phyloP scores from a whole-genome alignment of 2,329 filamentous ascomycete genomes.

The Claviceps arundinis region DNA sequence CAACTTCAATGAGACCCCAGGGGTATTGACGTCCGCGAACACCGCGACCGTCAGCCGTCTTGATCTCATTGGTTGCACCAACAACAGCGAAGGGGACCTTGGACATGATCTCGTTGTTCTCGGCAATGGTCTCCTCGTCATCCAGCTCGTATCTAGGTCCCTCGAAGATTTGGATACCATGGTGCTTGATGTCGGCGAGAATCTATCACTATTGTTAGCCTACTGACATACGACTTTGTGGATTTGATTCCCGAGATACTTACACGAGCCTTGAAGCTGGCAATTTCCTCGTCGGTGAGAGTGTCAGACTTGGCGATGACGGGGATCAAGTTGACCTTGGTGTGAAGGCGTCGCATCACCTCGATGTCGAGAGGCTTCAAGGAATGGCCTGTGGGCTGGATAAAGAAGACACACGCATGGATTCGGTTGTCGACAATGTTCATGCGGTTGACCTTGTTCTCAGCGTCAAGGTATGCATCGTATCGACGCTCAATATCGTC shows the following conservation, averaged over 20 bases:
- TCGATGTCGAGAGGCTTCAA: conserved; percentile 98
- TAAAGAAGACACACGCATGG: conserved; percentile 98
- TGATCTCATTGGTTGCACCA: conserved; percentile 89
- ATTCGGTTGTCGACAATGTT: conserved; percentile 99
- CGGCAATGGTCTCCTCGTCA: conserved; percentile 97
- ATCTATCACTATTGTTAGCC: conserved; percentile 46
- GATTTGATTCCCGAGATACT: conserved; percentile 24
- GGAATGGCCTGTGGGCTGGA: conserved; percentile 95
- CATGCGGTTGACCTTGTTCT: conserved; percentile 99
- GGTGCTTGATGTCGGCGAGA: conserved; percentile 88
- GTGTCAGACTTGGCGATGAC: conserved; percentile 99
- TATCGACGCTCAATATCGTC: conserved; percentile 99
- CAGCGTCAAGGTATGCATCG: conserved; percentile 93
- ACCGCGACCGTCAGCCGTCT: conserved; percentile 81
- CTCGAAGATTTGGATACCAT: conserved; percentile 98
- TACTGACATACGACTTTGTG: background rate
- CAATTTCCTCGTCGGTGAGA: conserved; percentile 90
- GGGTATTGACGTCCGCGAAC: conserved; percentile 93
- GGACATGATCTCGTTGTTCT: conserved; percentile 99
- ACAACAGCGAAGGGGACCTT: conserved; percentile 98
- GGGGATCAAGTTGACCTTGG: conserved; percentile 99
- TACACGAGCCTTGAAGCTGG: conserved; percentile 91
- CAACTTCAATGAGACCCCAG: conserved; percentile 97
- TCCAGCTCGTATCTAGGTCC: conserved; percentile 96
- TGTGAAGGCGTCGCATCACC: conserved; percentile 98